These are phyloP conservation scores for Dactylonectria estremocensis DNA, from an alignment of 2,329 filamentous ascomycete genomes.

Conservation along the genomic window DNA sequence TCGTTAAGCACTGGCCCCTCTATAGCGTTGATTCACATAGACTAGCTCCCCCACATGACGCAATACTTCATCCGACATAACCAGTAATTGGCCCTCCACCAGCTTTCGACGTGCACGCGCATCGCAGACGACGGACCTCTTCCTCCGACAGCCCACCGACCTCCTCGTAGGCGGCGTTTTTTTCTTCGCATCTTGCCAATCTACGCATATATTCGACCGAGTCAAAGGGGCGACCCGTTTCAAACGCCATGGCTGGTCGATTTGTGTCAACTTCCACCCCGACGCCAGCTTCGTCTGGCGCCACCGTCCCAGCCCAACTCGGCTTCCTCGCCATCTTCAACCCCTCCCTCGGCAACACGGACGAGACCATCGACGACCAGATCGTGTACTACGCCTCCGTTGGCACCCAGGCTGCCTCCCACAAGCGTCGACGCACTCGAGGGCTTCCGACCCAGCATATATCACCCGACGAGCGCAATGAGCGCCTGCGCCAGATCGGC, in stretches of 20 bases:
- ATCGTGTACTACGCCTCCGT: constrained; percentile 93
- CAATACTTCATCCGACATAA: constrained; percentile 14
- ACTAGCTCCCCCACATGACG: constrained; percentile 26
- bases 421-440: constrained; percentile 60
- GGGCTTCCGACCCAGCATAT: constrained; percentile 60
- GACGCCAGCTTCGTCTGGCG: constrained; percentile 38
- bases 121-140: neutral
- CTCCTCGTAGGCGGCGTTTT: constrained; percentile 1
- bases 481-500: constrained; percentile 91
- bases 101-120: neutral
- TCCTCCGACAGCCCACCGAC: constrained; percentile 10
- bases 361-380: constrained; percentile 79
- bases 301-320: constrained; percentile 79
- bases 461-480: constrained; percentile 81
- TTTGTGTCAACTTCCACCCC: constrained; percentile 29
- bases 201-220: no score
- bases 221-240: neutral
- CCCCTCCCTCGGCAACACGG: constrained; percentile 78
- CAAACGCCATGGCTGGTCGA: constrained; percentile 37
- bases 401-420: constrained; percentile 57
- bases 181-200: neutral
- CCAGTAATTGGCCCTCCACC: neutral
- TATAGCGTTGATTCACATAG: neutral
- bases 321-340: constrained; percentile 97
- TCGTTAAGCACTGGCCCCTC: neutral